These are phyloP conservation scores for Neofusicoccum kwambonambiense DNA, from an alignment of 2,329 filamentous ascomycete genomes.

Conservation along the genomic window DNA sequence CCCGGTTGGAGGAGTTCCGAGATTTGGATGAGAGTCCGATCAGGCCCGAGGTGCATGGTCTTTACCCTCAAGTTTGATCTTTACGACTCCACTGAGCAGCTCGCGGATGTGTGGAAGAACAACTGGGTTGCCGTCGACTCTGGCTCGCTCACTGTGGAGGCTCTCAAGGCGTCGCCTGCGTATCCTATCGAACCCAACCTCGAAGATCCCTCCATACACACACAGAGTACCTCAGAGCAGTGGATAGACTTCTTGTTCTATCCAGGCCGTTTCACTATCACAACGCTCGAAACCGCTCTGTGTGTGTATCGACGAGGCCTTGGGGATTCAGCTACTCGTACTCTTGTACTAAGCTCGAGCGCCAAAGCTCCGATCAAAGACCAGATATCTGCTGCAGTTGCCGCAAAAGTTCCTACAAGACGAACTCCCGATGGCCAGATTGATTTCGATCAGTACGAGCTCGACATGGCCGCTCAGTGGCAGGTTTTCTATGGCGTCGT, in stretches of 20 bases:
- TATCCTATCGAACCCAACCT: constrained; percentile 38
- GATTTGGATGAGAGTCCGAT: constrained; percentile 52
- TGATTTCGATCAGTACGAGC: constrained; percentile 73
- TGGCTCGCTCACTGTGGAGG: constrained; percentile 42
- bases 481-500: constrained; percentile 83
- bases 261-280: constrained; percentile 75
- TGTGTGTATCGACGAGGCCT: constrained; percentile 71
- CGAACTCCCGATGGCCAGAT: constrained; percentile 62
- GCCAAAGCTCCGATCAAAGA: constrained; percentile 65
- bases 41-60: constrained; percentile 61
- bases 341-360: constrained; percentile 6
- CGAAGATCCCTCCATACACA: constrained; percentile 50
- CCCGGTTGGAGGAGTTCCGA: constrained; percentile 41
- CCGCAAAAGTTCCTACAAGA: constrained; percentile 65
- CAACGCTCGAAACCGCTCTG: constrained; percentile 80
- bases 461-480: constrained; percentile 80
- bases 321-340: constrained; percentile 17
- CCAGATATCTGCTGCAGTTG: constrained; percentile 70
- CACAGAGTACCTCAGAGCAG: constrained; percentile 57
- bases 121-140: constrained; percentile 48
- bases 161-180: constrained; percentile 36
- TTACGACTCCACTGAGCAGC: constrained; percentile 60
- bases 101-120: constrained; percentile 66
- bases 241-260: constrained; percentile 84
- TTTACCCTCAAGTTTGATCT: constrained; percentile 71